These are phyloP conservation scores for Talaromyces piceae DNA, from an alignment of 2,329 filamentous ascomycete genomes.

Conservation along the genomic window DNA sequence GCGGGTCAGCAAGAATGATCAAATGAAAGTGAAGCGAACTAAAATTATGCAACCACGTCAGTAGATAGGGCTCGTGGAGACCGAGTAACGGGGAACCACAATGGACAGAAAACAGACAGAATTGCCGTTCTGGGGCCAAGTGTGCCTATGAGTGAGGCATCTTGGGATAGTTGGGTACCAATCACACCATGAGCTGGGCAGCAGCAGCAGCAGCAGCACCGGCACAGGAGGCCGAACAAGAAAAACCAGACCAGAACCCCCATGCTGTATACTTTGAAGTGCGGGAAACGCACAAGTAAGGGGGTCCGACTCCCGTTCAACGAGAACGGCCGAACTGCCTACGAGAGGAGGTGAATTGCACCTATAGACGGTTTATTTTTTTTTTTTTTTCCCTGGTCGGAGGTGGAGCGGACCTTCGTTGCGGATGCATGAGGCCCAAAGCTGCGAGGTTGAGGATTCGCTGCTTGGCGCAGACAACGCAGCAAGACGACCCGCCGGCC, in stretches of 20 bases:
- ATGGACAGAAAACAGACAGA: neutral
- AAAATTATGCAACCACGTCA: slow-evolving; percentile 1
- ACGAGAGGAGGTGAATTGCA: neutral
- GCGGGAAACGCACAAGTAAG: neutral
- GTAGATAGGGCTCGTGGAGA: neutral
- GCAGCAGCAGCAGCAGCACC: neutral
- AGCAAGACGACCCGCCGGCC: slow-evolving; percentile 8
- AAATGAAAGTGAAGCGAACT: neutral
- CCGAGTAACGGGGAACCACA: neutral
- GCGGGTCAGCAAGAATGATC: neutral
- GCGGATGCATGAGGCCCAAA: neutral
- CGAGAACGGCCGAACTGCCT: neutral
- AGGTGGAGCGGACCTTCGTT: neutral
- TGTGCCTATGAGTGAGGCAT: slow-evolving; percentile 12
- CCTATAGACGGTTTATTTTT: neutral
- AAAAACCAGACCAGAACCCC: neutral
- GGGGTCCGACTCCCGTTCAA: neutral
- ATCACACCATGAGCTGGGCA: slow-evolving; percentile 11
- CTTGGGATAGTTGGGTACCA: slow-evolving; percentile 11
- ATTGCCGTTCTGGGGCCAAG: neutral
- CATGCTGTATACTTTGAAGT: neutral
- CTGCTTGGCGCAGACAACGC: slow-evolving; percentile 8
- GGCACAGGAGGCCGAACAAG: neutral
- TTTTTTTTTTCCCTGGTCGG: too few species aligned
- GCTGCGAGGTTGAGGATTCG: neutral